Evolutionary conservation across 2,329 filamentous ascomycete species (phyloP).

Genomic region (Diaporthe citri): DNA sequence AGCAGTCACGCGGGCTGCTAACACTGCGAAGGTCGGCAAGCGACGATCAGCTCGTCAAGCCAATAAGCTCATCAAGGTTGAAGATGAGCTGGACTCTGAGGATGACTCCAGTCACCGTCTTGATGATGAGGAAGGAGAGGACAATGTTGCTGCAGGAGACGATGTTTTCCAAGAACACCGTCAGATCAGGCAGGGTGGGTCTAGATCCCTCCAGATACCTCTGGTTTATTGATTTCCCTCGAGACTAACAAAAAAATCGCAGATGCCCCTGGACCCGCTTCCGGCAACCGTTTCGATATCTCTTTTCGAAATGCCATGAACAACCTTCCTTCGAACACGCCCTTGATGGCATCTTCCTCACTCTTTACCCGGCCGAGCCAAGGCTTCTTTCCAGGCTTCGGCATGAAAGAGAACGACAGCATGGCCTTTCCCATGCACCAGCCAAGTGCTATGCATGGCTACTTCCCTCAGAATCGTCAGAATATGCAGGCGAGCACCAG

Average conservation of each 20-base stretch:
- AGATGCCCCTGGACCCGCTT: background rate
- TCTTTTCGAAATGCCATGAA: slow-evolving; percentile 35
- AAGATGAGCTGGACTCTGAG: slow-evolving; percentile 34
- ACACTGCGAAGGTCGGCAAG: slow-evolving; percentile 14
- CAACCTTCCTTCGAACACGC: slow-evolving; percentile 37
- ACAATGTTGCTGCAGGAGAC: background rate
- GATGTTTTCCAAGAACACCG: slow-evolving; percentile 29
- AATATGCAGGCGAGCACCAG: slow-evolving; percentile 39
- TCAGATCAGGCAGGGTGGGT: slow-evolving; percentile 32
- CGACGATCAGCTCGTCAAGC: background rate
- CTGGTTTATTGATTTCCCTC: background rate
- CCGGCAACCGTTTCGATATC: slow-evolving; percentile 1
- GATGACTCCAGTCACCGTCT: slow-evolving; percentile 12
- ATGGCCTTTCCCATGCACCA: slow-evolving; percentile 39
- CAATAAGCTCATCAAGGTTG: slow-evolving; percentile 25
- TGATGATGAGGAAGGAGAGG: slow-evolving; percentile 12
- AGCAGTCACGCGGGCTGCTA: slow-evolving; percentile 27
- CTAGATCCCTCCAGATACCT: background rate
- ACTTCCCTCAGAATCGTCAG: slow-evolving; percentile 30
- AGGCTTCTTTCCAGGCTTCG: slow-evolving; percentile 16
- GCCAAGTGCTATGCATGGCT: slow-evolving; percentile 6
- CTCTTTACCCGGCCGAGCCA: slow-evolving; percentile 18
- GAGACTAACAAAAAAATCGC: background rate
- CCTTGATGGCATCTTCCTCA: slow-evolving; percentile 30
- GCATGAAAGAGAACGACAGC: slow-evolving; percentile 44